Conservation (phyloP, 345 rosid genomes). For the Schrenkiella parvula region DNA sequence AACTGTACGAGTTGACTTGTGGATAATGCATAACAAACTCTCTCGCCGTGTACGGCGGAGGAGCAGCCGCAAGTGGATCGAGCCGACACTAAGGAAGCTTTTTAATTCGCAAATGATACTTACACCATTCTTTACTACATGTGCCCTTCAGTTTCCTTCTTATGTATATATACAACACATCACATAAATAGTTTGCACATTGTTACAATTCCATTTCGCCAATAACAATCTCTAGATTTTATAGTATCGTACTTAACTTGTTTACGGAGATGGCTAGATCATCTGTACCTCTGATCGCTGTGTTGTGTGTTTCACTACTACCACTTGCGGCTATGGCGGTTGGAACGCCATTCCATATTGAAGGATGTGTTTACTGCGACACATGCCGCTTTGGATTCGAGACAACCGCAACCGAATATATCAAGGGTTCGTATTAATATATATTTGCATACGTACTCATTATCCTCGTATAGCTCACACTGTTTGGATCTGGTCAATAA, state of each 20-base stretch:
- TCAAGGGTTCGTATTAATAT: constrained; percentile 45
- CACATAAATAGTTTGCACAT: too few species aligned
- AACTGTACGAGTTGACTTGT: constrained; percentile 22
- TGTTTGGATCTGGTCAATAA: background rate
- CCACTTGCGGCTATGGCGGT: constrained; percentile 26
- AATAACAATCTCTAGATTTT: background rate
- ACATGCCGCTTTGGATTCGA: constrained; percentile 67
- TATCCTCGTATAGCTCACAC: background rate
- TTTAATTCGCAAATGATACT: constrained; percentile 20
- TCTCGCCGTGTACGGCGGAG: constrained; percentile 31
- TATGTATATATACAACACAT: too few species aligned
- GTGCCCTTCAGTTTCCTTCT: constrained; percentile 1
- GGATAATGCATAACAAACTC: constrained; percentile 26
- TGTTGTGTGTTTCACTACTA: constrained; percentile 13
- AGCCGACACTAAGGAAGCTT: constrained; percentile 28
- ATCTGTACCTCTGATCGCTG: background rate
- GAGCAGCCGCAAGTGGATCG: constrained; percentile 35
- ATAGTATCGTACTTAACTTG: background rate
- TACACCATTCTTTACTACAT: background rate
- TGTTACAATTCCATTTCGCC: too few species aligned
- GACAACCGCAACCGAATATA: constrained; percentile 43
- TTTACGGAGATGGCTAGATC: constrained; percentile 14
- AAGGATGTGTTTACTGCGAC: constrained; percentile 63
- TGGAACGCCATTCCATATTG: constrained; percentile 42
- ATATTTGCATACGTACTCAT: background rate